Evolutionary conservation across 2,329 filamentous ascomycete genomes (phyloP), one percentile per base, ranked within the genome.

Genomic region (Colletotrichum acutatum): DNA sequence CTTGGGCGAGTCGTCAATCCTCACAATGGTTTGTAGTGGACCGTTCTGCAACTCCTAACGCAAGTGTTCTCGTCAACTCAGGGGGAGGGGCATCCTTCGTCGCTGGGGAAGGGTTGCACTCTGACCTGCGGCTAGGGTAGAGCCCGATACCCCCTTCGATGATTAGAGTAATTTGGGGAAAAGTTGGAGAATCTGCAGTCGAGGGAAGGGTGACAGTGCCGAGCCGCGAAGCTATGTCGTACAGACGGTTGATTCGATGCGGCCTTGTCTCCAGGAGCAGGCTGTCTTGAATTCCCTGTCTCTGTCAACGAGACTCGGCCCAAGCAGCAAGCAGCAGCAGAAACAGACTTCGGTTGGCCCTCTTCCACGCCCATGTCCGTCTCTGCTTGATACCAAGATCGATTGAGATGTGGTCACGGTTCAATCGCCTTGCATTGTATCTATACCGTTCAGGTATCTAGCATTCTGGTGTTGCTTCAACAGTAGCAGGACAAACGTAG

Each of bases 141-240:
- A 61, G 30, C 52, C 61, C 49, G 60, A 49, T 34, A 16, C 42
- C 56, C 54, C 63, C 37, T 11, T 11, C 49, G 30, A 34, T 34
- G 46, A 71, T 61, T 61, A 74, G 49, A 66, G 57, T 62, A 63
- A 42, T 66, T 74, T 67, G 71, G 71, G 71, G 71, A 74, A 49
- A 74, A 71, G 61, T 74, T 74, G 71, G 71, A 71, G 71, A 73
- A 73, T 22, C 42, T 28, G 34, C 54, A n/a, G 37, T 56, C 56
- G 28, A 56, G 67, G 62, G 70, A 53, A 74, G 57, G 60, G 53
- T 63, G 24, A 57, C 61, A 62, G 28, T 71, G 71, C 71, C 68
- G 68, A 67, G 68, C 56, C 62, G 46, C 56, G 42, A 71, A 66
- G 28, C 64, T 71, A 66, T 71, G 70, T 72, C 59, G 59, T 68